phyloP scores from a whole-genome alignment of 192 early-diverging fungal genomes.

The Martensiomyces pterosporus region DNA sequence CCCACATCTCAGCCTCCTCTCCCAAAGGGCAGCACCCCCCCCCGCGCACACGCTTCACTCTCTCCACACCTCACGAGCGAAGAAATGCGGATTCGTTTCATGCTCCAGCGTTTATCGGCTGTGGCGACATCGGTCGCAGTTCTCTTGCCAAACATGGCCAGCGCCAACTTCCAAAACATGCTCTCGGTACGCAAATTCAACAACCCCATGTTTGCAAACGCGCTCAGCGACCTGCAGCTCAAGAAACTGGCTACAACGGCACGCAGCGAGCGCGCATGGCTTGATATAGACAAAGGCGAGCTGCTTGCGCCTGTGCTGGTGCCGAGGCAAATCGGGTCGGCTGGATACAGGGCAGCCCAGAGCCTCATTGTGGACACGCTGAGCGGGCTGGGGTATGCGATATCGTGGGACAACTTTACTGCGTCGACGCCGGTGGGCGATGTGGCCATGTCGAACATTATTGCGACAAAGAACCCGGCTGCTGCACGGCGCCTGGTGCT shows the following conservation, averaged over 20 bases:
- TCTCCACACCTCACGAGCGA: too few relatives aligned
- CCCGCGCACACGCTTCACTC: too few relatives aligned
- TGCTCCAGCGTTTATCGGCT: slow-evolving; percentile 6
- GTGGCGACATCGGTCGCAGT: slow-evolving; percentile 5
- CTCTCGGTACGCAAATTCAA: slow-evolving; percentile 17
- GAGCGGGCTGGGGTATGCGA: slow-evolving; percentile 64
- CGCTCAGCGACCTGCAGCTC: slow-evolving; percentile 31
- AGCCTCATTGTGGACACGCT: slow-evolving; percentile 66
- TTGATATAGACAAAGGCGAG: slow-evolving; percentile 50
- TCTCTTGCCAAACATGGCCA: neutral
- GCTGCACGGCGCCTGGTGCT: slow-evolving; percentile 72
- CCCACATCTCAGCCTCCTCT: too few relatives aligned
- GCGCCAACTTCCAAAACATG: slow-evolving; percentile 5
- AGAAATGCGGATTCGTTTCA: neutral
- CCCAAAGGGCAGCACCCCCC: too few relatives aligned
- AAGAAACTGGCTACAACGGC: slow-evolving; percentile 11
- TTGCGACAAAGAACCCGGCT: slow-evolving; percentile 81
- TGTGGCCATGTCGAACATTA: slow-evolving; percentile 78
- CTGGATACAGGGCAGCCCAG: slow-evolving; percentile 64
- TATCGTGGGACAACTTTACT: slow-evolving; percentile 77
- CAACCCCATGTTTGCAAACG: slow-evolving; percentile 28
- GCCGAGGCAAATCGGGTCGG: slow-evolving; percentile 74
- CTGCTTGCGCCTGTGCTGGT: slow-evolving; percentile 71
- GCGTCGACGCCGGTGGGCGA: slow-evolving; percentile 72
- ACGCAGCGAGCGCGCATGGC: slow-evolving; percentile 21